phyloP scores from a whole-genome alignment of 495 filamentous ascomycete genomes.

The Penicillium coffeae region DNA sequence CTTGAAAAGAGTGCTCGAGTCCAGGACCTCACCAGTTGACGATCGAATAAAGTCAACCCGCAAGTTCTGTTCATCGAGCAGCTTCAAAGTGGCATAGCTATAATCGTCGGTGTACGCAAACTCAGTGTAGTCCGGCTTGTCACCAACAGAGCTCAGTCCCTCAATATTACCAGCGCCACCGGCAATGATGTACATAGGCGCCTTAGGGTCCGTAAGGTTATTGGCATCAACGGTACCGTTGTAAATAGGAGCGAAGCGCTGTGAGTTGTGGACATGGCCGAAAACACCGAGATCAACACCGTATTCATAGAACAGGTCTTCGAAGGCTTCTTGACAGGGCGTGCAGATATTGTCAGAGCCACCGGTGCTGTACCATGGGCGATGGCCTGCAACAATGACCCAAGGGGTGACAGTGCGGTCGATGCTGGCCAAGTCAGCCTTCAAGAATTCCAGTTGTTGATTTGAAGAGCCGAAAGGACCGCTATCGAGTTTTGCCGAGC shows the following conservation, averaged over 20 bases:
- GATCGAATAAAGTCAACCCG: slow-evolving; percentile 46
- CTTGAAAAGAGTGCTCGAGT: slow-evolving; percentile 51
- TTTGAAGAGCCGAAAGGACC: slow-evolving; percentile 47
- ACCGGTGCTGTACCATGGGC: slow-evolving; percentile 53
- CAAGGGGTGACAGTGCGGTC: slow-evolving; percentile 52
- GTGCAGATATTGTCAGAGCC: slow-evolving; percentile 38
- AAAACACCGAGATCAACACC: slow-evolving; percentile 59
- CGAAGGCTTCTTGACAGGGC: slow-evolving; percentile 55
- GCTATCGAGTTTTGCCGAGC: slow-evolving; percentile 42
- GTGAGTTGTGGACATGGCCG: slow-evolving; percentile 59
- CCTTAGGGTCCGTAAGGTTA: slow-evolving; percentile 49
- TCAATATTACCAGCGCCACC: slow-evolving; percentile 49
- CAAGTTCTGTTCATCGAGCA: slow-evolving; percentile 32
- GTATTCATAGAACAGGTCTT: slow-evolving; percentile 54
- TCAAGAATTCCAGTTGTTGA: slow-evolving; percentile 41
- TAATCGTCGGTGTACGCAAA: slow-evolving; percentile 57
- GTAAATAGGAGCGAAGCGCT: slow-evolving; percentile 41
- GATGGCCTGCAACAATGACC: slow-evolving; percentile 56
- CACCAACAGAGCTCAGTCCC: slow-evolving; percentile 35
- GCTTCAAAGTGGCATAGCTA: slow-evolving; percentile 41
- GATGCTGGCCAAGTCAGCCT: slow-evolving; percentile 45
- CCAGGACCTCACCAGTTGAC: slow-evolving; percentile 46
- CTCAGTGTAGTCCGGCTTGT: slow-evolving; percentile 39
- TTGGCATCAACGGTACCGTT: slow-evolving; percentile 43
- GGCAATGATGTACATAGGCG: slow-evolving; percentile 54